Evolutionary conservation across 2,329 filamentous ascomycete species (phyloP).

Genomic region (Aspergillus persii): DNA sequence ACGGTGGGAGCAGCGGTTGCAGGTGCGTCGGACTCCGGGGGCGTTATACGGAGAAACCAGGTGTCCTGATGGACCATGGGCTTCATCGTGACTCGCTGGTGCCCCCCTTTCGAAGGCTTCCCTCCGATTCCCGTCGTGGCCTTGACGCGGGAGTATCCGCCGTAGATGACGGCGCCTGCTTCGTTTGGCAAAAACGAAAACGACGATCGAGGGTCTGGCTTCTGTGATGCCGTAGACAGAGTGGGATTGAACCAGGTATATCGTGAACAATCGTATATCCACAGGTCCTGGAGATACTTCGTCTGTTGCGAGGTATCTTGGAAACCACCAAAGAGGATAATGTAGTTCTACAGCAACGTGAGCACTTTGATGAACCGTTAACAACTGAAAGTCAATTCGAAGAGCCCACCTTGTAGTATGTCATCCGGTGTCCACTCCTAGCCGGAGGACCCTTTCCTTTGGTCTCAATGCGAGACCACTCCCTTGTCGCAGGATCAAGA

Average conservation of each 20-base stretch:
- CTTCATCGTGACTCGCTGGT: slow-evolving; percentile 69
- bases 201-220: slow-evolving; percentile 86
- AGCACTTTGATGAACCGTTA: not conserved
- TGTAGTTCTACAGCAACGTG: slow-evolving; percentile 63
- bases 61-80: slow-evolving; percentile 93
- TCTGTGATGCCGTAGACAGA: slow-evolving; percentile 73
- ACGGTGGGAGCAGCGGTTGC: slow-evolving; percentile 67
- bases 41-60: slow-evolving; percentile 82
- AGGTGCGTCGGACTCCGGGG: slow-evolving; percentile 65
- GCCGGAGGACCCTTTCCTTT: slow-evolving; percentile 73
- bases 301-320: slow-evolving; percentile 95
- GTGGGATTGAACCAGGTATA: slow-evolving; percentile 79
- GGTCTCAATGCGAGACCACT: slow-evolving; percentile 87
- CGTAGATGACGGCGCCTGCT: slow-evolving; percentile 82
- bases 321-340: slow-evolving; percentile 93
- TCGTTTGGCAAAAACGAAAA: slow-evolving; percentile 93
- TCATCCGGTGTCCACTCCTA: slow-evolving; percentile 91
- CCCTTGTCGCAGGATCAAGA: slow-evolving; percentile 75
- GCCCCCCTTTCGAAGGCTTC: slow-evolving; percentile 63
- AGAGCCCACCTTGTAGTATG: slow-evolving; percentile 69
- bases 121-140: slow-evolving; percentile 52
- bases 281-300: slow-evolving; percentile 88
- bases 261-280: slow-evolving; percentile 89
- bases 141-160: slow-evolving; percentile 92
- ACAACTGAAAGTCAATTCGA: not conserved